These are phyloP conservation scores for Torulaspora gathmanii DNA, from an alignment of 805 yeast species.

Conservation along the genomic window DNA sequence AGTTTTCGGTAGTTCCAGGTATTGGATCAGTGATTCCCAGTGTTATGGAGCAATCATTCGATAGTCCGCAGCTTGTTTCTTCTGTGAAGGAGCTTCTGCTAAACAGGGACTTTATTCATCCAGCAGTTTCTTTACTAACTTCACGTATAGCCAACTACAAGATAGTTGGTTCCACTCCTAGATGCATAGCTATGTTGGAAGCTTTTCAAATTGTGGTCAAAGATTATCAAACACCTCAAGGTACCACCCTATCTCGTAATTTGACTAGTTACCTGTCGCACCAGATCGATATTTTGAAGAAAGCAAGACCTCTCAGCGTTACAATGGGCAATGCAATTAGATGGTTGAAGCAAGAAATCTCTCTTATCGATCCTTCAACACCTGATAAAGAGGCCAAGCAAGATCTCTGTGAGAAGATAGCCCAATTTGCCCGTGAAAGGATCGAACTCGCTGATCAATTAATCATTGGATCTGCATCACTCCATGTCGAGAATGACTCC, in stretches of 20 bases:
- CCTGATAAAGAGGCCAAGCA: conserved; percentile 55
- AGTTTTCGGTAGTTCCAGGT: conserved; percentile 38
- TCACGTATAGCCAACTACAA: conserved; percentile 77
- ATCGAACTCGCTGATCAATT: conserved; percentile 77
- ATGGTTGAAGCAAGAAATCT: conserved; percentile 93
- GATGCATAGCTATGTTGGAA: conserved; percentile 78
- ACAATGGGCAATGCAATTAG: conserved; percentile 98
- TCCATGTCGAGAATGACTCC: conserved; percentile 68
- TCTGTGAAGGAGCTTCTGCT: conserved; percentile 33
- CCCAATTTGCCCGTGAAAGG: conserved; percentile 76
- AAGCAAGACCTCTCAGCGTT: conserved; percentile 85
- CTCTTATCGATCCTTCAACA: conserved; percentile 70
- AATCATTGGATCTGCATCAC: conserved; percentile 73
- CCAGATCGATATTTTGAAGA: conserved; percentile 87
- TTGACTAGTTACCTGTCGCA: conserved; percentile 81
- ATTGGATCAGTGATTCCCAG: conserved; percentile 41
- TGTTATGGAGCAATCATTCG: conserved; percentile 35
- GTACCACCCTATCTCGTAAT: conserved; percentile 80
- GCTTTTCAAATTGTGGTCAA: conserved; percentile 75
- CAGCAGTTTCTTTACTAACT: conserved; percentile 72
- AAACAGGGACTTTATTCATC: conserved; percentile 65
- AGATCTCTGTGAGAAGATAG: conserved; percentile 61
- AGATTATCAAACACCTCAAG: conserved; percentile 81
- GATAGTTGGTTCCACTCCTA: conserved; percentile 82
- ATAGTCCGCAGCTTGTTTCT: conserved; percentile 27